phyloP scores from a whole-genome alignment of 2,329 filamentous ascomycete genomes.

The Ceratocystis cubensis region DNA sequence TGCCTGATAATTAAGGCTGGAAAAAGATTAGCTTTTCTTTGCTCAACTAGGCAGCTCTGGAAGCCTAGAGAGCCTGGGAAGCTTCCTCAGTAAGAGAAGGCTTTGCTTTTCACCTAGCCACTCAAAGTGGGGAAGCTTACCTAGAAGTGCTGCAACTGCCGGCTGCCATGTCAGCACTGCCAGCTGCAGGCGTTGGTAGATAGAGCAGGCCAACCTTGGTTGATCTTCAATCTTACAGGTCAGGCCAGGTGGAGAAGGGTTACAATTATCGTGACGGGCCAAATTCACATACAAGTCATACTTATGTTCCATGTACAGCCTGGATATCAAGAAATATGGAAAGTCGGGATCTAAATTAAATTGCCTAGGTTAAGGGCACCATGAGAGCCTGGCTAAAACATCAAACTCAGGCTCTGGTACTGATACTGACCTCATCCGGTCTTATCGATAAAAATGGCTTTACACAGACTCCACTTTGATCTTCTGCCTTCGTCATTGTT shows the following conservation, averaged over 20 bases:
- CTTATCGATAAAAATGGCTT: background rate
- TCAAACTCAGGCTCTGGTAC: background rate
- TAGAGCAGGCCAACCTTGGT: background rate
- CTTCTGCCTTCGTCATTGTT: background rate
- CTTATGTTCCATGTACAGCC: no score
- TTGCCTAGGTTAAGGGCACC: no score
- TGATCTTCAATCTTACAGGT: background rate
- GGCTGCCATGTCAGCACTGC: background rate
- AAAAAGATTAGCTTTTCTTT: no score
- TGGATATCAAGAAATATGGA: no score
- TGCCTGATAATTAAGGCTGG: no score
- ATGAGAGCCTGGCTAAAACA: background rate
- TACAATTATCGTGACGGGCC: no score
- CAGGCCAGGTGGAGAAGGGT: no score
- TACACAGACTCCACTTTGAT: background rate
- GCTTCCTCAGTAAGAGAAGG: background rate
- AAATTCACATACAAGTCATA: no score
- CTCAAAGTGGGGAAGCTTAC: conserved; percentile 1
- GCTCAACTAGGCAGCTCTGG: no score
- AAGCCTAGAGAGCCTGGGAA: background rate
- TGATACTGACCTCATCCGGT: background rate
- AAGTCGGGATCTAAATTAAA: no score
- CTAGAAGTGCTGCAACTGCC: background rate
- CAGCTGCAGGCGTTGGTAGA: background rate
- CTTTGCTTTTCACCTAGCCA: background rate